Evolutionary conservation across 495 filamentous ascomycete species (phyloP), one percentile per base, ranked within the genome.

Genomic region (Cladorrhinum samala): DNA sequence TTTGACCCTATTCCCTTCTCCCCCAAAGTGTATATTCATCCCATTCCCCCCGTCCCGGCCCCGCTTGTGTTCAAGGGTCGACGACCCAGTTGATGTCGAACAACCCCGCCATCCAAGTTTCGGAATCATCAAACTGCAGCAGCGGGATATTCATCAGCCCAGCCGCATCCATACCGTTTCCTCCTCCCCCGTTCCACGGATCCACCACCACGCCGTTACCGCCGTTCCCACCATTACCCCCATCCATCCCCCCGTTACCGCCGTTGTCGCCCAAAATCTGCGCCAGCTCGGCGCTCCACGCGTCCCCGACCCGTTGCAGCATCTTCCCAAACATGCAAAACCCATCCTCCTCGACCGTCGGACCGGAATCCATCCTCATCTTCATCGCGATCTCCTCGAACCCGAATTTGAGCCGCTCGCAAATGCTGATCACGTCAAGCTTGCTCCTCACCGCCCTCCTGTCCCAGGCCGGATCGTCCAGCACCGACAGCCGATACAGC

Each of bases 391-490:
- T 41, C 19, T 59, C 58, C 1, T 62, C 56, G 9, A 64, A 59
- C 1, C 50, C 52, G 24, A 54, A 52, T 14, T 33, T 49, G 9
- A 72, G 50, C 38, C 55, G 58, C 36, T 71, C 68, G 18, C 64
- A 59, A 14, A 67, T 54, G 0, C 25, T 44, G 0, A 72, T 54
- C 33, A 73, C 42, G 42, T 75, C 65, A 8, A 72, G 39, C 23
- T 49, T 52, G 33, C 56, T 53, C 4, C 60, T 52, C 3, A 71
- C 63, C 0, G 53, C 50, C 8, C 42, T 54, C 20, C 64, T 56
- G 53, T 71, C 65, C 68, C 72, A 73, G 5, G 56, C 58, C 17
- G 66, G 64, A 27, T 75, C 69, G 14, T 72, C 64, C 1, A 68
- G 33, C 1, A 63, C 42, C 3, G 57, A 58, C 18, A 75, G 65